A percentile compares a stretch with the other conserved stretches of the same genome.
phyloP scores from a whole-genome alignment of 148 eudicot species.

The Camellia japonica region DNA sequence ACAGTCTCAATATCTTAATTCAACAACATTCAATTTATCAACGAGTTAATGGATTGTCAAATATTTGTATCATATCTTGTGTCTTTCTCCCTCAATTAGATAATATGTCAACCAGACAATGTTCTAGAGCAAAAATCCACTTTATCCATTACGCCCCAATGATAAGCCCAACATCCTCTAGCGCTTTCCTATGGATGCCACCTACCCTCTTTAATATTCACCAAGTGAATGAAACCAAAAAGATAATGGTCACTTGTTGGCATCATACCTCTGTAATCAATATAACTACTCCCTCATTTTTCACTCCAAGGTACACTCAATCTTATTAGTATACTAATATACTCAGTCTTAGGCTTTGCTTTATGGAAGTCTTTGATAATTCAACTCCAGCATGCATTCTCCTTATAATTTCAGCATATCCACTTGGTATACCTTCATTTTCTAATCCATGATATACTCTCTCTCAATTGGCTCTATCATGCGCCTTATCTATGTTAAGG shows the following conservation, averaged over 20 bases:
- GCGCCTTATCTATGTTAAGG: not conserved
- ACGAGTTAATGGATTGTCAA: not conserved
- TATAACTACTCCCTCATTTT: not conserved
- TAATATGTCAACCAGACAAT: not conserved
- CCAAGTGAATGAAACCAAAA: not conserved
- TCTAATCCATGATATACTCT: not conserved
- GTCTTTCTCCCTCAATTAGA: constrained; percentile 4
- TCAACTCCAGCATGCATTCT: not conserved
- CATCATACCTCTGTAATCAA: not conserved
- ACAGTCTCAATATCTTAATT: not conserved
- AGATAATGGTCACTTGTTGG: not conserved
- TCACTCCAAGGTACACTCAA: not conserved
- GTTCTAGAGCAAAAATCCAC: not conserved
- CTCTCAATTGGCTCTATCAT: not conserved
- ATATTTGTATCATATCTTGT: not conserved
- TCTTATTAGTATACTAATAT: not conserved
- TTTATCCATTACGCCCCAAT: not conserved
- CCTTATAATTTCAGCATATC: not conserved
- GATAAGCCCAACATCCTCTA: not conserved
- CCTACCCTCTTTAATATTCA: not conserved
- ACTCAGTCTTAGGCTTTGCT: not conserved
- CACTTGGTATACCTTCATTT: not conserved
- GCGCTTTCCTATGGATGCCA: not conserved
- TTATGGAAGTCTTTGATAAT: not conserved
- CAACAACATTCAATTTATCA: not conserved